Evolutionary conservation across 2,329 filamentous ascomycete species (phyloP).

Genomic region (Penicillium sp.): DNA sequence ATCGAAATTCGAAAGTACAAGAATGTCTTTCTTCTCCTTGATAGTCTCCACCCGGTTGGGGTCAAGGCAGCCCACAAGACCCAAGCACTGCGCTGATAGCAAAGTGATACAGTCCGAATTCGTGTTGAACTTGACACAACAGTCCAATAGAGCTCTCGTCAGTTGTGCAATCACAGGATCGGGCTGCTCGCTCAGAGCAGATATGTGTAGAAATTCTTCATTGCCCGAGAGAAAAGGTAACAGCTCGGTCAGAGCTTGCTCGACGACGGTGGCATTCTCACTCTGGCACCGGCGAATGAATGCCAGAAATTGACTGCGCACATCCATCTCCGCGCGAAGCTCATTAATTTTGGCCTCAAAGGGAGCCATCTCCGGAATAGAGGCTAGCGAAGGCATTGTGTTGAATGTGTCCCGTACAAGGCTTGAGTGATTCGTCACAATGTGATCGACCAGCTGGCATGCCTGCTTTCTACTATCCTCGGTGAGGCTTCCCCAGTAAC

Average conservation of each 20-base stretch:
- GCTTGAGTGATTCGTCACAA: constrained; percentile 58
- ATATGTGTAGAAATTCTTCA: constrained; percentile 72
- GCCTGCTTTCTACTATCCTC: constrained; percentile 55
- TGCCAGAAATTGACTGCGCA: constrained; percentile 60
- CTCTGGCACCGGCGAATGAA: constrained; percentile 70
- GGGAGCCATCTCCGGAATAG: constrained; percentile 62
- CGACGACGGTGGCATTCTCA: constrained; percentile 79
- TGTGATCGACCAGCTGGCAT: constrained; percentile 56
- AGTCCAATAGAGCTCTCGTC: constrained; percentile 75
- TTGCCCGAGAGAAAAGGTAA: constrained; percentile 64
- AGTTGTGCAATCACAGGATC: constrained; percentile 66
- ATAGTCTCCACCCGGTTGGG: constrained; percentile 79
- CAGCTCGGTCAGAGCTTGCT: constrained; percentile 73
- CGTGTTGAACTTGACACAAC: constrained; percentile 71
- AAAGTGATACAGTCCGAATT: constrained; percentile 61
- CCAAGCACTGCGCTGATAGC: constrained; percentile 74
- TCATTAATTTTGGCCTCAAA: constrained; percentile 60
- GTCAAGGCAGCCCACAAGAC: constrained; percentile 85
- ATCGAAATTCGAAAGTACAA: constrained; percentile 82
- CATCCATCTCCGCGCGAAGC: constrained; percentile 60
- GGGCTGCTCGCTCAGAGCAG: constrained; percentile 76
- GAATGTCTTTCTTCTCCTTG: constrained; percentile 71
- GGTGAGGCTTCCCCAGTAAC: constrained; percentile 69
- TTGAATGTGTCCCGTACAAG: constrained; percentile 62
- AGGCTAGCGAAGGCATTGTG: constrained; percentile 69